Conservation (phyloP, 805 yeast species). For the Jamesozyma piceae region DNA sequence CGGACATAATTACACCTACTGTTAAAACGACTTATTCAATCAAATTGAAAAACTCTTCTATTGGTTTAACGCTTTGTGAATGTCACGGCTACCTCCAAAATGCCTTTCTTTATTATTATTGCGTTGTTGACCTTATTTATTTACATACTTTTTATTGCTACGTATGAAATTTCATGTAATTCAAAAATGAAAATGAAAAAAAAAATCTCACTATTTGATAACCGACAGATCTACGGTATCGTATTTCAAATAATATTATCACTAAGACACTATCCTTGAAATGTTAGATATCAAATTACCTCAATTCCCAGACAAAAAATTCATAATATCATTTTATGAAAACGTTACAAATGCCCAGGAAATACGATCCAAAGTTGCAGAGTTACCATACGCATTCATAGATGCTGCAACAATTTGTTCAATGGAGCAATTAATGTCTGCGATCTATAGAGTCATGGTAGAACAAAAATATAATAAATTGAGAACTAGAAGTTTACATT, state of each 20-base stretch:
- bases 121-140: too few species aligned
- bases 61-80: too few species aligned
- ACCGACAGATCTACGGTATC: neutral
- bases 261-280: too few species aligned
- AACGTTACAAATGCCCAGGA: slow-evolving; percentile 37
- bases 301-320: slow-evolving; percentile 35
- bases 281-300: slow-evolving; percentile 30
- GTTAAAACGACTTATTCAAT: too few species aligned
- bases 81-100: too few species aligned
- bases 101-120: too few species aligned
- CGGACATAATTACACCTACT: too few species aligned
- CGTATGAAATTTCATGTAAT: too few species aligned
- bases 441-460: slow-evolving; percentile 50
- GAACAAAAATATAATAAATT: slow-evolving; percentile 40
- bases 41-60: too few species aligned
- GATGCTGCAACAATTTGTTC: slow-evolving; percentile 51
- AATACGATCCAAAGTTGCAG: slow-evolving; percentile 35
- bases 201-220: neutral
- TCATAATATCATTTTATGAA: slow-evolving; percentile 37
- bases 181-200: neutral
- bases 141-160: too few species aligned
- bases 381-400: slow-evolving; percentile 56
- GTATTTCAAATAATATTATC: neutral
- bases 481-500: slow-evolving; percentile 58
- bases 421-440: slow-evolving; percentile 50